A percentile compares a stretch with the other conserved stretches of the same genome.
Conservation (phyloP, 2,329 filamentous ascomycete genomes). For the Coniochaeta ligniaria region DNA sequence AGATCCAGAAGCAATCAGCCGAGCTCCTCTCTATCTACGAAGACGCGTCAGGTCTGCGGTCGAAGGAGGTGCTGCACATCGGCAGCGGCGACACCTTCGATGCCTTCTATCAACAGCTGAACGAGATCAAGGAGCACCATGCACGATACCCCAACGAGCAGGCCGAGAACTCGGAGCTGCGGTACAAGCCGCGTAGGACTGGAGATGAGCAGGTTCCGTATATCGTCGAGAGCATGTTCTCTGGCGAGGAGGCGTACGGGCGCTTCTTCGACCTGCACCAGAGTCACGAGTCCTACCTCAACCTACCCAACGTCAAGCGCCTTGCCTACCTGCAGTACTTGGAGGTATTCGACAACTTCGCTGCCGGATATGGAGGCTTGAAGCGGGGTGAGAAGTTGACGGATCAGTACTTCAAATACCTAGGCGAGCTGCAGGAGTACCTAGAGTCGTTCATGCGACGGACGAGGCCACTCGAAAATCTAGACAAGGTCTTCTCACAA, state of each 20-base stretch:
- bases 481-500: conserved; percentile 66
- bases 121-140: conserved; percentile 80
- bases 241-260: conserved; percentile 89
- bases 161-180: conserved; percentile 88
- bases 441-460: conserved; percentile 82
- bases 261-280: conserved; percentile 84
- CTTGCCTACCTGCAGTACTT: conserved; percentile 89
- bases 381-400: conserved; percentile 81
- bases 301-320: conserved; percentile 79
- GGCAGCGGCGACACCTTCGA: conserved; percentile 81
- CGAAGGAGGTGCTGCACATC: conserved; percentile 76
- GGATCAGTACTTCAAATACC: conserved; percentile 86
- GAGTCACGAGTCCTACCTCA: conserved; percentile 82
- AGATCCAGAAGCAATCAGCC: conserved; percentile 80
- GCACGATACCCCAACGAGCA: conserved; percentile 88
- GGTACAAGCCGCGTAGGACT: conserved; percentile 67
- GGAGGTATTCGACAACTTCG: conserved; percentile 82
- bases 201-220: conserved; percentile 56
- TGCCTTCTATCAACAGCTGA: conserved; percentile 81
- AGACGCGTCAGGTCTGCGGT: conserved; percentile 64
- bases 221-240: conserved; percentile 86
- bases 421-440: conserved; percentile 72
- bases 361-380: conserved; percentile 63
- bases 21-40: conserved; percentile 78
- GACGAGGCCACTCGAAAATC: conserved; percentile 77